phyloP scores from a whole-genome alignment of 2,329 filamentous ascomycete species.

The Diplodia mutila region DNA sequence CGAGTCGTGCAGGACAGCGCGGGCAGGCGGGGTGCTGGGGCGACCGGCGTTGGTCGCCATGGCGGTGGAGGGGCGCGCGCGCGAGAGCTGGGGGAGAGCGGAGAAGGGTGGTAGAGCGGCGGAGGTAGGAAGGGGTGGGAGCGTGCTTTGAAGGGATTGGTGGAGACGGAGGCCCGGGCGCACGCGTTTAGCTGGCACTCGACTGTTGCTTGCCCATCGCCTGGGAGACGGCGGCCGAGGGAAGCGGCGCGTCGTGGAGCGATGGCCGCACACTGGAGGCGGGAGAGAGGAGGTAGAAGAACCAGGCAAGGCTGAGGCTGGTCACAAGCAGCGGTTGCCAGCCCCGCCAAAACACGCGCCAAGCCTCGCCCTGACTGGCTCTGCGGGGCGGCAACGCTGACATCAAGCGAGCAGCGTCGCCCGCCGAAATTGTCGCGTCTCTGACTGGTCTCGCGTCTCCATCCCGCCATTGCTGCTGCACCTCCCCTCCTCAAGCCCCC shows the following conservation, averaged over 20 bases:
- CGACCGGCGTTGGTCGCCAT: constrained; percentile 18
- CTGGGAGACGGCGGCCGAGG: constrained; percentile 44
- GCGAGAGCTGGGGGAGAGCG: not conserved
- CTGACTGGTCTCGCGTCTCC: not conserved
- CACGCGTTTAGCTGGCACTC: constrained; percentile 26
- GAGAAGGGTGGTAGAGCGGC: constrained; percentile 6
- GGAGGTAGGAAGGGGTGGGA: not conserved
- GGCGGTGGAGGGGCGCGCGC: not conserved
- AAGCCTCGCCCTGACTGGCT: constrained; percentile 12
- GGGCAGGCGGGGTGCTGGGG: constrained; percentile 21
- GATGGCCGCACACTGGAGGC: not conserved
- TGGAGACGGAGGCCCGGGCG: constrained; percentile 19
- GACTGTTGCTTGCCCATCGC: constrained; percentile 36
- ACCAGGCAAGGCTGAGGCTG: not conserved
- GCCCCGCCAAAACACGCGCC: constrained; percentile 21
- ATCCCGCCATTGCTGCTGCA: constrained; percentile 1
- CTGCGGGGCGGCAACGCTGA: constrained; percentile 6
- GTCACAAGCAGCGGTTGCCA: constrained; percentile 18
- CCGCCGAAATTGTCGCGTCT: constrained; percentile 12
- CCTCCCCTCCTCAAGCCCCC: not conserved
- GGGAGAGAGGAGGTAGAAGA: not conserved
- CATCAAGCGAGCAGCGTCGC: constrained; percentile 10
- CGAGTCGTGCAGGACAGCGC: constrained; percentile 35
- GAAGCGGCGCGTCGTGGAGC: not conserved
- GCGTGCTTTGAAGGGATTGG: constrained; percentile 14